Base-by-base conservation (phyloP, 805 yeast species). In the Metschnikowia sp. region DNA sequence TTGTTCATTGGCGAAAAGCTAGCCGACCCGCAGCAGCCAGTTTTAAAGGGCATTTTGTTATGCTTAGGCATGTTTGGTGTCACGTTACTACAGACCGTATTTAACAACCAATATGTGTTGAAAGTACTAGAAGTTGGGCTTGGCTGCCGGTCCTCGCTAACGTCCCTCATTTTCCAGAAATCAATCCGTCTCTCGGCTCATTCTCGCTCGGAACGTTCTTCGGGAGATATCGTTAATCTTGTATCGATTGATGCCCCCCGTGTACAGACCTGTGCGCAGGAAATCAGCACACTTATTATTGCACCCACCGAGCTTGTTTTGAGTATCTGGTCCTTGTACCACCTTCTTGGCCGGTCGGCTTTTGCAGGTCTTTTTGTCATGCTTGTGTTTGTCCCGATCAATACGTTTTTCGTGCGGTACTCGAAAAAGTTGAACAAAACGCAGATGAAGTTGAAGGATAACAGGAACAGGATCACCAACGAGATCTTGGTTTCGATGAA, bases 71-170 rank as follows among this genome's bases (percentile, higher is more conserved):
- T 90, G 82, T 85, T 89, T 59, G 48, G 69, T 4, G 75, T 81
- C 6, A 81, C 89, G 0, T 59, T 88, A 10, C 22, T 78, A 2
- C 82, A 83, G 45, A 83, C 94, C 0, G 70, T 77, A 2, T 65
- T 85, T 13, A 77, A 77, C 53, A 92, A 88, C 62, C 88, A 86
- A 63, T 86, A 83, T 60, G 79, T 82, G 52, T 71, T 82, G 40
- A 69, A 69, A 32, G 77, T 82, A 32, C 46, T 59, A 22, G 81
- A 81, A 53, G 77, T 86, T 3, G 88, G 88, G 11, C 72, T 86
- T 64, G 54, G 55, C 2, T 45, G 53, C 47, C 18, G 58, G 30
- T 44, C 62, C 1, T 56, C 65, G 10, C 50, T 62, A 40, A 55
- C 59, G 10, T 55, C 65, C 4, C 45, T 62, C 28, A 49, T 62